phyloP scores from a whole-genome alignment of 2,329 filamentous ascomycete species.

The Xylariaceae sp. region DNA sequence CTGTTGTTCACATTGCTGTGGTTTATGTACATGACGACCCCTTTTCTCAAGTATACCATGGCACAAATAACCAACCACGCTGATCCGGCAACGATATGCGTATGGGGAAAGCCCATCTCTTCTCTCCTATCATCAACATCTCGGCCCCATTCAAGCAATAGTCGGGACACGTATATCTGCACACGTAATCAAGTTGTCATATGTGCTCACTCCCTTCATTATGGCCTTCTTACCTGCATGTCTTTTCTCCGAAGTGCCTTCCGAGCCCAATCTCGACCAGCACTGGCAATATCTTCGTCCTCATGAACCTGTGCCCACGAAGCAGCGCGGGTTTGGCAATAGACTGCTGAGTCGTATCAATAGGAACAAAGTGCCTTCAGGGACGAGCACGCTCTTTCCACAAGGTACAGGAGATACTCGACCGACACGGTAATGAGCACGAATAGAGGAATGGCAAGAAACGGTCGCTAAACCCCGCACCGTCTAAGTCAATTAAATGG shows the following conservation, averaged over 20 bases:
- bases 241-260: slow-evolving; percentile 52
- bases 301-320: slow-evolving; percentile 26
- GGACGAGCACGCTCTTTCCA: slow-evolving; percentile 57
- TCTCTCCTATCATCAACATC: slow-evolving; percentile 38
- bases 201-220: too few species aligned
- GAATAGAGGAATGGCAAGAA: slow-evolving; percentile 50
- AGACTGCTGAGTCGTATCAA: slow-evolving; percentile 41
- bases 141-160: slow-evolving; percentile 47
- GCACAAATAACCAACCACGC: neutral
- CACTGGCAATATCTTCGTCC: slow-evolving; percentile 48
- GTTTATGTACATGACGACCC: too few species aligned
- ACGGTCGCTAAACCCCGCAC: slow-evolving; percentile 46
- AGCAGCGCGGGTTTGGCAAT: slow-evolving; percentile 26
- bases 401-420: slow-evolving; percentile 61
- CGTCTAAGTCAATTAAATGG: slow-evolving; percentile 58
- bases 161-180: slow-evolving; percentile 53
- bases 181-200: too few species aligned
- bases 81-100: neutral
- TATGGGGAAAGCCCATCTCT: slow-evolving; percentile 29
- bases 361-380: slow-evolving; percentile 62
- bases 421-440: slow-evolving; percentile 52
- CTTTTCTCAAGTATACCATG: neutral
- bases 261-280: slow-evolving; percentile 52
- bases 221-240: too few species aligned
- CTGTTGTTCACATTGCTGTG: too few species aligned